phyloP scores from a whole-genome alignment of 2,329 filamentous ascomycete species.

The Colletotrichum tabaci region DNA sequence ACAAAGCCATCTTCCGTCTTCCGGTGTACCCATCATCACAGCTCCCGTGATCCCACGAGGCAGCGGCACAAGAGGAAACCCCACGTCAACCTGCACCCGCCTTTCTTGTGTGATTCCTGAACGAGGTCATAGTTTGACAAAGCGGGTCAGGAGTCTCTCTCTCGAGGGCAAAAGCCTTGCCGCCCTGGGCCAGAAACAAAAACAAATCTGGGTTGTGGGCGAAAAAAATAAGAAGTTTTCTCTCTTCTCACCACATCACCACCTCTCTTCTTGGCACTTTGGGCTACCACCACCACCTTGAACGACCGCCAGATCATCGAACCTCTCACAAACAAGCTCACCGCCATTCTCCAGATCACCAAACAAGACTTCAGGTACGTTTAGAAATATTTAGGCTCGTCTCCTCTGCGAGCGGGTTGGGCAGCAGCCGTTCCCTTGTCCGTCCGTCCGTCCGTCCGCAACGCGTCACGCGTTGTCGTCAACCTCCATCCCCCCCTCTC shows the following conservation, averaged over 20 bases:
- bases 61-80: slow-evolving; percentile 21
- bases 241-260: slow-evolving; percentile 11
- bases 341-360: slow-evolving; percentile 9
- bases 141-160: slow-evolving; percentile 6
- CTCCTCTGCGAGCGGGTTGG: slow-evolving; percentile 2
- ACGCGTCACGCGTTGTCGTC: not conserved
- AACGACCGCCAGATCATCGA: slow-evolving; percentile 16
- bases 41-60: slow-evolving; percentile 22
- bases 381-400: not conserved
- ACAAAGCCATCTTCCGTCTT: slow-evolving; percentile 7
- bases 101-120: slow-evolving; percentile 22
- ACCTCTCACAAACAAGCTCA: slow-evolving; percentile 13
- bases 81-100: slow-evolving; percentile 8
- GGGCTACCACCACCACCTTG: slow-evolving; percentile 5
- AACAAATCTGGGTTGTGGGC: slow-evolving; percentile 12
- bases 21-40: slow-evolving; percentile 6
- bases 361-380: slow-evolving; percentile 1
- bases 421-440: not conserved
- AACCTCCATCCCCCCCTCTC: not conserved
- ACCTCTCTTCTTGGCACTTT: slow-evolving; percentile 9
- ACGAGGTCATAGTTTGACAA: slow-evolving; percentile 20
- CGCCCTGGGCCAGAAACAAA: slow-evolving; percentile 12
- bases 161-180: slow-evolving; percentile 13
- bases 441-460: not conserved
- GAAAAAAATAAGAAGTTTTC: not conserved